Evolutionary conservation across 805 yeast species (phyloP), one percentile per base, ranked within the genome.

Genomic region (Priceomyces medius): DNA sequence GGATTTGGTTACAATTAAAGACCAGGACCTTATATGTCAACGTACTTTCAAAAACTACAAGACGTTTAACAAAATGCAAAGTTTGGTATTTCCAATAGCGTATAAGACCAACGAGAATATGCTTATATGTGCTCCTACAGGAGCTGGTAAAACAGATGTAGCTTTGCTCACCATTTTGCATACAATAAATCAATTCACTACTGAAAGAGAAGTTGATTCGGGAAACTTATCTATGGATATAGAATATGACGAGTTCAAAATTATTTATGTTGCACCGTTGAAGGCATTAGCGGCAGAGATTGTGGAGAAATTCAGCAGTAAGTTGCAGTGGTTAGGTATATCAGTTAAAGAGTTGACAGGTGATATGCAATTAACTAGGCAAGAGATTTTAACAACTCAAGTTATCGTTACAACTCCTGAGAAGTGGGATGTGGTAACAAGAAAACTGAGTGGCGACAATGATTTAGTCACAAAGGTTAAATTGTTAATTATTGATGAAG

Each of bases 71-170:
- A 77, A 85, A 50, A 85, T 93, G 76, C 99, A 91, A 63, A 84
- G 96, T 13, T 70, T 93, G 46, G 95, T 91, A 1, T 93, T 74
- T 51, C 96, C 96, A 0, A 88, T 90, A 10, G 98, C 96, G 0
- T 93, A 91, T 59, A 81, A 85, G 41, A 85, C 97, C 4, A 89
- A 87, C 60, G 97, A 91, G 54, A 91, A 91, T 56, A 87, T 93
- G 96, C 68, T 90, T 38, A 88, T 90, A 3, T 90, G 97, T 79
- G 97, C 97, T 0, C 97, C 97, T 1, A 90, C 97, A 0, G 97
- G 97, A 74, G 96, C 97, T 4, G 97, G 97, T 77, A 90, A 90
- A 58, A 90, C 97, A 0, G 97, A 90, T 61, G 91, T 90, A 20
- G 97, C 97, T 0, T 63, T 90, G 44, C 66, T 90, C 28, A 72